phyloP scores from a whole-genome alignment of 1,139 yeast genomes.

The Scheffersomyces titani region DNA sequence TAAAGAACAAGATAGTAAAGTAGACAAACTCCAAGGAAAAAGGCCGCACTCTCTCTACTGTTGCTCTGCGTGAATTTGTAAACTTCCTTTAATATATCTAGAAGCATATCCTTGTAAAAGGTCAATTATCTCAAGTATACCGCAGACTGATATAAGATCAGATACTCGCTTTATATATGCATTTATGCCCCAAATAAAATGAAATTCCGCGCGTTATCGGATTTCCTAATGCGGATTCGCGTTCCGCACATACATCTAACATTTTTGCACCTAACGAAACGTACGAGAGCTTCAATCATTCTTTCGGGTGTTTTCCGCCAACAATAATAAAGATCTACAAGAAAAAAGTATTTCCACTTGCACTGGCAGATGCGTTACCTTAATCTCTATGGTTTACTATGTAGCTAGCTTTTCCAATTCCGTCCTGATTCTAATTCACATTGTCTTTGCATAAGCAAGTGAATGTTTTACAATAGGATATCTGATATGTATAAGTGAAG shows the following conservation, averaged over 20 bases:
- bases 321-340: neutral
- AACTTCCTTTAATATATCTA: neutral
- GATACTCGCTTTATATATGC: neutral
- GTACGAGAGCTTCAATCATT: neutral
- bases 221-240: neutral
- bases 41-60: neutral
- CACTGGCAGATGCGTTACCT: neutral
- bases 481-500: neutral
- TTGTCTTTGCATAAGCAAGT: too few species aligned
- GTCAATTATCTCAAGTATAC: too few species aligned
- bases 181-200: neutral
- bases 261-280: neutral
- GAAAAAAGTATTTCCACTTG: neutral
- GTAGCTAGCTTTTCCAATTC: neutral
- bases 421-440: neutral
- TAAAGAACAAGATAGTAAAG: slow-evolving; percentile 36
- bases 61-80: neutral
- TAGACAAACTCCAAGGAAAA: slow-evolving; percentile 2
- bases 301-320: neutral
- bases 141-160: too few species aligned
- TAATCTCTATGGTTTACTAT: neutral
- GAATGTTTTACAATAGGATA: neutral
- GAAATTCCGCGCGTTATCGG: neutral
- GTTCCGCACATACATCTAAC: neutral
- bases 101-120: neutral